These are phyloP conservation scores for Collybia sordida DNA, from an alignment of 768 basidiomycete species.

Conservation along the genomic window DNA sequence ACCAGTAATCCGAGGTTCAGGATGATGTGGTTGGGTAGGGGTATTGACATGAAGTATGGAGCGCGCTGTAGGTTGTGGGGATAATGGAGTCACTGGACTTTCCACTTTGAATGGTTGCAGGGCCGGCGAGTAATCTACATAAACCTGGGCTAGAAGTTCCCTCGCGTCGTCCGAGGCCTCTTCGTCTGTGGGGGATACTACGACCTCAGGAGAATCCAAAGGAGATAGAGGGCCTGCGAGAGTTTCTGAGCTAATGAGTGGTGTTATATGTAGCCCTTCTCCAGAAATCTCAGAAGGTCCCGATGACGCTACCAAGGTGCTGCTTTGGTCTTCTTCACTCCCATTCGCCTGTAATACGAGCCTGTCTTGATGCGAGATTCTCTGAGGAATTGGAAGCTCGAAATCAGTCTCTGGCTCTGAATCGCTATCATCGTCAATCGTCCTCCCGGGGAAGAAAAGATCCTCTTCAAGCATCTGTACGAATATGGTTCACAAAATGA, in stretches of 20 bases:
- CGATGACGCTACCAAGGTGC: background rate
- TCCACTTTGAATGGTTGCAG: background rate
- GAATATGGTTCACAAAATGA: background rate
- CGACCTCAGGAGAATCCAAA: slow-evolving; percentile 23
- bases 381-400: slow-evolving; percentile 18
- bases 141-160: slow-evolving; percentile 13
- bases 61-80: slow-evolving; percentile 1
- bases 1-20: slow-evolving; percentile 11
- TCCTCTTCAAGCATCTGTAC: slow-evolving; percentile 72
- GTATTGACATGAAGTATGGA: slow-evolving; percentile 3
- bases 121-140: slow-evolving; percentile 6
- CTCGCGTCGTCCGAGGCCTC: slow-evolving; percentile 16
- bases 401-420: slow-evolving; percentile 23
- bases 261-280: slow-evolving; percentile 9
- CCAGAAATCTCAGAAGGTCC: slow-evolving; percentile 7
- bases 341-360: slow-evolving; percentile 2
- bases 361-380: slow-evolving; percentile 6
- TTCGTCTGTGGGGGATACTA: slow-evolving; percentile 17
- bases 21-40: background rate
- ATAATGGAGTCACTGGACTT: background rate
- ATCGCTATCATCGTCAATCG: slow-evolving; percentile 32
- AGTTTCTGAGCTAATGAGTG: slow-evolving; percentile 8
- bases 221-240: slow-evolving; percentile 17
- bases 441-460: slow-evolving; percentile 65
- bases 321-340: background rate